Base-by-base conservation (phyloP, 768 basidiomycete species). In the Pisolithus orientalis region DNA sequence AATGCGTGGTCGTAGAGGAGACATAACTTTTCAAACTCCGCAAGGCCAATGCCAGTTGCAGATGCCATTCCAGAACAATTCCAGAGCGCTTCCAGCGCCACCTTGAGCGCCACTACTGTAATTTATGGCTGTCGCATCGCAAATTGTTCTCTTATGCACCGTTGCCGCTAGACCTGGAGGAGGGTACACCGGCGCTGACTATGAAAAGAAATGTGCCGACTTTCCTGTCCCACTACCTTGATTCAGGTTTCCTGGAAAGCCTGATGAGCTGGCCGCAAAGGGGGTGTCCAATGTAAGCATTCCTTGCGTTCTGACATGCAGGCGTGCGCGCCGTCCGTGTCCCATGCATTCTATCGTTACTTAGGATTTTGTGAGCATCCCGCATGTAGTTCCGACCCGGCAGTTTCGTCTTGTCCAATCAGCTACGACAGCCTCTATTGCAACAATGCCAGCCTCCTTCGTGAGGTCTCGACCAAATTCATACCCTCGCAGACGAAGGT, bases 171-270 rank as follows among this genome's bases (percentile, higher is more conserved):
- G 75, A 84, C 0, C 54, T 91, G 24, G 87, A 89, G n/a, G n/a
- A n/a, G 90, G 84, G 0, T 96, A 90, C 69, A 66, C 78, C 24
- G 94, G 89, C 21, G 86, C 95, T 0, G 87, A 94, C 65, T 89
- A 86, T 57, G 91, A 90, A 37, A 92, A 94, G 72, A 94, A 94
- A 70, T 90, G 88, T 16, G 84, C 79, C 44, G 95, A 98, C 71
- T 93, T 96, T 59, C 87, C 88, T 0, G 80, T 97, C 17, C 92
- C 95, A 1, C 69, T 97, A 46, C 90, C 94, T 17, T 80, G 94
- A 56, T 97, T 94, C 72, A 78, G 90, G 50, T 72, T 95, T 24
- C 84, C 85, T 8, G 92, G 83, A 24, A 93, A 92, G 64, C 77
- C 87, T 0, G 87, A 93, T 40, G 85, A 85, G 31, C 74, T 87